These are phyloP conservation scores for Symbiotaphrina buchneri DNA, from an alignment of 495 filamentous ascomycete species.

Conservation along the genomic window DNA sequence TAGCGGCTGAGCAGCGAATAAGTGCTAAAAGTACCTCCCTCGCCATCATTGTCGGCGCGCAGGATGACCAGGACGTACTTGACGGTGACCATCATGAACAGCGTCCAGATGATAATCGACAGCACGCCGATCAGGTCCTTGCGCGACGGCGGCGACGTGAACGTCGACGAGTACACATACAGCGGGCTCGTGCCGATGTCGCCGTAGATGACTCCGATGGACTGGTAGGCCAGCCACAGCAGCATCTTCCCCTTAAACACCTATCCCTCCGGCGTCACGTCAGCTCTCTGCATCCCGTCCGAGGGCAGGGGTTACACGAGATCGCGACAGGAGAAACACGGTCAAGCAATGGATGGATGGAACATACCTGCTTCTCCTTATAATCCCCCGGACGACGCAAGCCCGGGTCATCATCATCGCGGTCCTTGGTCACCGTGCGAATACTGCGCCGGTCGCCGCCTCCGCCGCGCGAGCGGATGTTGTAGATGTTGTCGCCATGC, in stretches of 20 bases:
- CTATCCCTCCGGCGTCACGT: too few species aligned
- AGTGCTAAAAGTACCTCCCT: conserved; percentile 55
- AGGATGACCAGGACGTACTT: conserved; percentile 54
- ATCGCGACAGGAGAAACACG: too few species aligned
- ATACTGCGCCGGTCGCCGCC: background rate
- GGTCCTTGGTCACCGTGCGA: background rate
- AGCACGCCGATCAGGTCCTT: conserved; percentile 44
- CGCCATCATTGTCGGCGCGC: conserved; percentile 53
- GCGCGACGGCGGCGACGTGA: conserved; percentile 27
- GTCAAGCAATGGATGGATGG: too few species aligned
- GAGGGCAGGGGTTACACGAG: too few species aligned
- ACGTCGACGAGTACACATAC: conserved; percentile 53
- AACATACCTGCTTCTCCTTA: conserved; percentile 2
- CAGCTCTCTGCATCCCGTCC: too few species aligned
- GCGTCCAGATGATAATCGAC: conserved; percentile 51
- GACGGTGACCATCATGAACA: conserved; percentile 49
- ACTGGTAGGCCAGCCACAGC: conserved; percentile 34
- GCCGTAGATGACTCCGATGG: conserved; percentile 49
- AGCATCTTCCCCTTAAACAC: conserved; percentile 3
- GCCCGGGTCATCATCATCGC: conserved; percentile 1
- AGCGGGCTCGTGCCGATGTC: conserved; percentile 58
- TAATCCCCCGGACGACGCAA: background rate
- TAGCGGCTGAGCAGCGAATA: conserved; percentile 48
- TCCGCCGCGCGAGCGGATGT: background rate
- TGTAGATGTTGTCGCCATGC: background rate